These are phyloP conservation scores for Tubosaeta sp. DNA, from an alignment of 768 basidiomycete species.

Conservation along the genomic window DNA sequence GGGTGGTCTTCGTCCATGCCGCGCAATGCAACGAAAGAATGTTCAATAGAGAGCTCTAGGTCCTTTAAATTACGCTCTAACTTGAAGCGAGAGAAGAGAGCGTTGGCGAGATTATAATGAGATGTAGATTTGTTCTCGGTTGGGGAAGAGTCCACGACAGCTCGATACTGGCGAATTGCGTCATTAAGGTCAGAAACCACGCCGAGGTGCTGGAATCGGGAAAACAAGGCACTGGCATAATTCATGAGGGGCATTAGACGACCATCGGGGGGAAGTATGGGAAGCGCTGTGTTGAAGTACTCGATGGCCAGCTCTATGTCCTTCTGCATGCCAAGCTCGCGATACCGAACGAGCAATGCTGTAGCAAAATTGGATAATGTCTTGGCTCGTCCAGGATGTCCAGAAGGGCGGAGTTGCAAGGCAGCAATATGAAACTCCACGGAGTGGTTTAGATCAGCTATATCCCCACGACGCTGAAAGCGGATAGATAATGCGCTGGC, in stretches of 20 bases:
- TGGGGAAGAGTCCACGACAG: conserved; percentile 15
- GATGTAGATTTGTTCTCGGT: conserved; percentile 17
- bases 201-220: conserved; percentile 22
- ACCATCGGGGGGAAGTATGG: conserved; percentile 14
- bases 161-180: conserved; percentile 23
- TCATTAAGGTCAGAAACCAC: conserved; percentile 17
- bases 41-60: conserved; percentile 21
- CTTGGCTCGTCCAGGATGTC: conserved; percentile 23
- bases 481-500: conserved; percentile 25
- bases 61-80: conserved; percentile 15
- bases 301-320: conserved; percentile 31
- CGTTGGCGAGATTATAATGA: conserved; percentile 29
- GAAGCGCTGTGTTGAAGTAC: conserved; percentile 20
- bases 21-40: conserved; percentile 16
- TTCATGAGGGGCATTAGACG: conserved; percentile 25
- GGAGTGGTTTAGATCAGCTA: conserved; percentile 25
- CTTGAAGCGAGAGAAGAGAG: conserved; percentile 28
- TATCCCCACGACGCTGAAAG: conserved; percentile 24
- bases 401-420: conserved; percentile 24
- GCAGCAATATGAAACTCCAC: conserved; percentile 26
- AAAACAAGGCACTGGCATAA: conserved; percentile 27
- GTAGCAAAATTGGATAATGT: conserved; percentile 28
- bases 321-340: conserved; percentile 14
- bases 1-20: conserved; percentile 12
- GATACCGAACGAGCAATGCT: conserved; percentile 26